These are phyloP conservation scores for Pterocarpus santalinus DNA, from an alignment of 306 rosid genomes.

Conservation along the genomic window DNA sequence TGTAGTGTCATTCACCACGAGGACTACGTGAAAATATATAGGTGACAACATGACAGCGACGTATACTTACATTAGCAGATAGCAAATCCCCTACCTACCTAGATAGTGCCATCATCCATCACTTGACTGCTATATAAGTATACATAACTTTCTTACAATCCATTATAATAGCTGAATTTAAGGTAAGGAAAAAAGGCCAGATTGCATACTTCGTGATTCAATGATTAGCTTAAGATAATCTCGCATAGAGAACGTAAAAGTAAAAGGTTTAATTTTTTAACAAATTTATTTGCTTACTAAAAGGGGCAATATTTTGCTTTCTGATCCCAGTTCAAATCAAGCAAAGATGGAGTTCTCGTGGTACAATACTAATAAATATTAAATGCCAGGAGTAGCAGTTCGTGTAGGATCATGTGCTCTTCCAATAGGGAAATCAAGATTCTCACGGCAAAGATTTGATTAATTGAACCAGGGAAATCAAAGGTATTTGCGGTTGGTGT, in stretches of 20 bases:
- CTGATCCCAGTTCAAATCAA: constrained; percentile 31
- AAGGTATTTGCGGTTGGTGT: constrained; percentile 18
- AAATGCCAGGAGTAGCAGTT: not conserved
- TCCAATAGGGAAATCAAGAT: constrained; percentile 30
- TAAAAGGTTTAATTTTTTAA: not conserved
- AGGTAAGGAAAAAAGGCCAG: not conserved
- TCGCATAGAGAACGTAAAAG: constrained; percentile 1
- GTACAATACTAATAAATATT: not conserved
- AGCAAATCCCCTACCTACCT: constrained; percentile 27
- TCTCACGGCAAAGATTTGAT: constrained; percentile 31
- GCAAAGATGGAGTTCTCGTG: not conserved
- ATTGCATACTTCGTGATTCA: constrained; percentile 31
- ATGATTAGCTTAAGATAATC: constrained; percentile 45
- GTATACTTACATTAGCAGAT: constrained; percentile 1
- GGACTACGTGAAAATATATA: constrained; percentile 39
- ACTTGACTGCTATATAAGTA: constrained; percentile 20
- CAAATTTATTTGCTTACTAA: constrained; percentile 34
- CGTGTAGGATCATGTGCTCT: constrained; percentile 43
- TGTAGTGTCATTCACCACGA: not conserved
- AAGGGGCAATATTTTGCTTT: constrained; percentile 45
- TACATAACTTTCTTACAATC: not conserved
- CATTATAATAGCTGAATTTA: constrained; percentile 12
- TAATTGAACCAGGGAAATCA: constrained; percentile 10
- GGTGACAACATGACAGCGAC: constrained; percentile 56
- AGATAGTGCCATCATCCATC: constrained; percentile 28